Conservation (phyloP, 73 alveolate species). For the Uronychia setigera region DNA sequence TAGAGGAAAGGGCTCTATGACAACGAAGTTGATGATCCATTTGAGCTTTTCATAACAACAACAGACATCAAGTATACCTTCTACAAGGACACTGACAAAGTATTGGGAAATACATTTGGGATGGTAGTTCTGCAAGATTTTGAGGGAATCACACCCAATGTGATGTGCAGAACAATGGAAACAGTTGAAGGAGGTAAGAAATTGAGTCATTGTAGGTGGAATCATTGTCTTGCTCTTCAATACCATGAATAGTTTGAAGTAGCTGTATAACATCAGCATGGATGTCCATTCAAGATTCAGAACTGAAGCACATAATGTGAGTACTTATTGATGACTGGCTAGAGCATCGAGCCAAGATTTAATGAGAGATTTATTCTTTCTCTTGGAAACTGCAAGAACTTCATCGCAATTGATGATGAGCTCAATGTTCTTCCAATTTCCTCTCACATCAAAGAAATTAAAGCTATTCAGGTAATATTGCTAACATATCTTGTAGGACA, state of each 20-base stretch:
- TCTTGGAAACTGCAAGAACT: slow-evolving; percentile 82
- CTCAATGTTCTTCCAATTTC: slow-evolving; percentile 97
- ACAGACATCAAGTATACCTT: slow-evolving; percentile 98
- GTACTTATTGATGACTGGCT: not conserved
- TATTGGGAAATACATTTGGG: slow-evolving; percentile 98
- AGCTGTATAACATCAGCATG: slow-evolving; percentile 97
- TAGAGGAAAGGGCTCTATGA: slow-evolving; percentile 90
- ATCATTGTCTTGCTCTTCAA: slow-evolving; percentile 91
- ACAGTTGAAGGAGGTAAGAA: slow-evolving; percentile 94
- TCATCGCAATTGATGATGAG: slow-evolving; percentile 98
- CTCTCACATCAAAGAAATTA: slow-evolving; percentile 75
- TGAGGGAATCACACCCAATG: slow-evolving; percentile 99
- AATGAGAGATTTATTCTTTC: slow-evolving; percentile 97
- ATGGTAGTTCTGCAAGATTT: slow-evolving; percentile 97
- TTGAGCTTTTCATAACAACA: slow-evolving; percentile 96
- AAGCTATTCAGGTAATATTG: slow-evolving; percentile 16
- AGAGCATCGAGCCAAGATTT: slow-evolving; percentile 96
- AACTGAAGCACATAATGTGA: slow-evolving; percentile 86
- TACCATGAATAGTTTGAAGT: slow-evolving; percentile 97
- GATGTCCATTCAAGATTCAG: slow-evolving; percentile 97
- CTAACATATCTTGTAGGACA: slow-evolving; percentile 49
- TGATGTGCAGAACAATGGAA: slow-evolving; percentile 98
- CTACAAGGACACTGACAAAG: slow-evolving; percentile 98
- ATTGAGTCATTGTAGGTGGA: slow-evolving; percentile 67
- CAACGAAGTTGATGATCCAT: slow-evolving; percentile 97